Percentiles rank a stretch among this genome's conserved stretches.
Evolutionary conservation across 2,329 filamentous ascomycete genomes (phyloP).

Genomic region (Monilinia polystroma): DNA sequence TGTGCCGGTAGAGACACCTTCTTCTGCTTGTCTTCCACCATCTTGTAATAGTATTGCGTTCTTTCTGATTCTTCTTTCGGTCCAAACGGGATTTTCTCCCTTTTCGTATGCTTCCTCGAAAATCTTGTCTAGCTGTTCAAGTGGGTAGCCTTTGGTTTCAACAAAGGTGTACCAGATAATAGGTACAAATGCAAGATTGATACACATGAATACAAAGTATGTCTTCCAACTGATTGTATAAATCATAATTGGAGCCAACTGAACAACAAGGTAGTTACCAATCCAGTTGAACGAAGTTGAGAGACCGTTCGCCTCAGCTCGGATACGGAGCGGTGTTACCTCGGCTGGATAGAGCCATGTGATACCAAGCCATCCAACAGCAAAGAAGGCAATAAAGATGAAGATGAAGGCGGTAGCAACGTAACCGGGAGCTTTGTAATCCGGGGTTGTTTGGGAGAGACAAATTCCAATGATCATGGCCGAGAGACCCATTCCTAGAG

Average conservation of each 20-base stretch:
- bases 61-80: conserved; percentile 19
- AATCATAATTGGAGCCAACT: conserved; percentile 47
- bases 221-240: conserved; percentile 34
- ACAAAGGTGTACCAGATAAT: conserved; percentile 21
- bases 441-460: conserved; percentile 51
- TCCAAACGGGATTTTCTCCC: conserved; percentile 21
- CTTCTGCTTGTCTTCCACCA: conserved; percentile 5
- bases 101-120: conserved; percentile 23
- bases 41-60: neutral
- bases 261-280: conserved; percentile 64
- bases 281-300: conserved; percentile 46
- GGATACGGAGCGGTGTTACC: conserved; percentile 52
- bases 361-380: conserved; percentile 53
- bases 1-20: neutral
- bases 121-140: conserved; percentile 19
- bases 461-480: conserved; percentile 51
- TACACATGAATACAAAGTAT: conserved; percentile 39
- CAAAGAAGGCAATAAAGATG: conserved; percentile 54
- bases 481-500: conserved; percentile 60
- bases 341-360: conserved; percentile 57
- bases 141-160: conserved; percentile 20
- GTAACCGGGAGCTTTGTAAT: conserved; percentile 39
- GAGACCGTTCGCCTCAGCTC: conserved; percentile 58
- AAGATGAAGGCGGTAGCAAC: conserved; percentile 44
- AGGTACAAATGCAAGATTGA: conserved; percentile 19